Percentiles rank a stretch among this genome's conserved stretches.
Conservation (phyloP, 345 rosid genomes). For the Syzygium oleosum region DNA sequence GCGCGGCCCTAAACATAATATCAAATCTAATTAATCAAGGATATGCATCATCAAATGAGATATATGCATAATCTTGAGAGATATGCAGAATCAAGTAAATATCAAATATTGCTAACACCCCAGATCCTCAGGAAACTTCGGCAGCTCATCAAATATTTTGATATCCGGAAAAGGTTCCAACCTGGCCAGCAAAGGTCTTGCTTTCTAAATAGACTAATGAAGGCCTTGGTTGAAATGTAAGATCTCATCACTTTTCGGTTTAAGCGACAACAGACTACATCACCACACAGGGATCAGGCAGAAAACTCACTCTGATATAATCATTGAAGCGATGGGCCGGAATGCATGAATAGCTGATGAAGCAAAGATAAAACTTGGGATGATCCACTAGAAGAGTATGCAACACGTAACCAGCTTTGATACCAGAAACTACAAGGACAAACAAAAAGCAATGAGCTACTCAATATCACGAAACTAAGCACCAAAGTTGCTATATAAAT, state of each 20-base stretch:
- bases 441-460: background rate
- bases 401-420: conserved; percentile 83
- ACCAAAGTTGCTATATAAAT: background rate
- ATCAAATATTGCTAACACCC: too few species aligned
- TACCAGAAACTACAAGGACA: conserved; percentile 67
- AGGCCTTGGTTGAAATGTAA: background rate
- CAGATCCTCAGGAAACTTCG: conserved; percentile 46
- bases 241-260: background rate
- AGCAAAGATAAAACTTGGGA: conserved; percentile 59
- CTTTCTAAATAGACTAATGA: background rate
- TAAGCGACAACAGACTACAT: background rate
- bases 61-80: too few species aligned
- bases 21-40: too few species aligned
- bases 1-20: too few species aligned
- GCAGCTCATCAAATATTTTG: conserved; percentile 47
- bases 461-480: background rate
- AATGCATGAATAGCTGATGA: conserved; percentile 43
- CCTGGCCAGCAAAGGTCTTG: conserved; percentile 27
- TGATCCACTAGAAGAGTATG: conserved; percentile 44
- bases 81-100: too few species aligned
- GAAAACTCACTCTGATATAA: conserved; percentile 56
- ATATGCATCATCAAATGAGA: too few species aligned
- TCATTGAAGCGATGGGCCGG: conserved; percentile 57
- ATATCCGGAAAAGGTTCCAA: conserved; percentile 77
- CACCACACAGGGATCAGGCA: background rate